A percentile compares a stretch with the other conserved stretches of the same genome.
These are phyloP conservation scores for Sclerotinia minor DNA, from an alignment of 2,329 filamentous ascomycete genomes.

Conservation along the genomic window DNA sequence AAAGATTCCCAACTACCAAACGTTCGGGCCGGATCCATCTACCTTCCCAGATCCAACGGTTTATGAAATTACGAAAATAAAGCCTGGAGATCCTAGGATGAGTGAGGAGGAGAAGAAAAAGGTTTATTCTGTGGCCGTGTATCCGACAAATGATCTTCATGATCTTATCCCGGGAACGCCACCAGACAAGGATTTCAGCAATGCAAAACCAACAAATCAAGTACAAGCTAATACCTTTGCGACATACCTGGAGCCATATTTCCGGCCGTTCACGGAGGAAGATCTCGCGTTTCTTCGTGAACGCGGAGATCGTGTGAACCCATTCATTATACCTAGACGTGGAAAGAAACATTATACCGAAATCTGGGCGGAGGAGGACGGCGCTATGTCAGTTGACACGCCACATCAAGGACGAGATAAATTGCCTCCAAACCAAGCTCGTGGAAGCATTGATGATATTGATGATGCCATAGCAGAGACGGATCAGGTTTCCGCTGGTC, in stretches of 20 bases:
- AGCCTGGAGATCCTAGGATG: slow-evolving; percentile 60
- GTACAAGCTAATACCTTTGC: slow-evolving; percentile 92
- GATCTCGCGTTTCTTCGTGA: slow-evolving; percentile 92
- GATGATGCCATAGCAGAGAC: slow-evolving; percentile 84
- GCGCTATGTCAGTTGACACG: slow-evolving; percentile 70
- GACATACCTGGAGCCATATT: slow-evolving; percentile 89
- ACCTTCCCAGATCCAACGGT: slow-evolving; percentile 90
- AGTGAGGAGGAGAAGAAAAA: slow-evolving; percentile 80
- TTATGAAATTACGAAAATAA: slow-evolving; percentile 82
- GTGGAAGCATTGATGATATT: slow-evolving; percentile 83
- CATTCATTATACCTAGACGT: slow-evolving; percentile 83
- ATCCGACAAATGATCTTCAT: slow-evolving; percentile 76
- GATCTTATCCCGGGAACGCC: slow-evolving; percentile 86
- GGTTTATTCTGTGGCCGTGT: slow-evolving; percentile 84
- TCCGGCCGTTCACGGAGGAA: slow-evolving; percentile 85
- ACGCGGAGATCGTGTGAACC: slow-evolving; percentile 76
- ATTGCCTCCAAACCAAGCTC: slow-evolving; percentile 75
- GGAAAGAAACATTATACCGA: slow-evolving; percentile 86
- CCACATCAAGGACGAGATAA: slow-evolving; percentile 62
- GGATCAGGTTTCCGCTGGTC: slow-evolving; percentile 85
- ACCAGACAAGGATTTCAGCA: slow-evolving; percentile 94
- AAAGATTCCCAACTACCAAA: slow-evolving; percentile 68
- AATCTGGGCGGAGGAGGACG: slow-evolving; percentile 93
- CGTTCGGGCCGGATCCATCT: slow-evolving; percentile 88
- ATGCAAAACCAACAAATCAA: slow-evolving; percentile 88